Conservation (phyloP, 495 filamentous ascomycete genomes). For the Eremomyces bilateralis region DNA sequence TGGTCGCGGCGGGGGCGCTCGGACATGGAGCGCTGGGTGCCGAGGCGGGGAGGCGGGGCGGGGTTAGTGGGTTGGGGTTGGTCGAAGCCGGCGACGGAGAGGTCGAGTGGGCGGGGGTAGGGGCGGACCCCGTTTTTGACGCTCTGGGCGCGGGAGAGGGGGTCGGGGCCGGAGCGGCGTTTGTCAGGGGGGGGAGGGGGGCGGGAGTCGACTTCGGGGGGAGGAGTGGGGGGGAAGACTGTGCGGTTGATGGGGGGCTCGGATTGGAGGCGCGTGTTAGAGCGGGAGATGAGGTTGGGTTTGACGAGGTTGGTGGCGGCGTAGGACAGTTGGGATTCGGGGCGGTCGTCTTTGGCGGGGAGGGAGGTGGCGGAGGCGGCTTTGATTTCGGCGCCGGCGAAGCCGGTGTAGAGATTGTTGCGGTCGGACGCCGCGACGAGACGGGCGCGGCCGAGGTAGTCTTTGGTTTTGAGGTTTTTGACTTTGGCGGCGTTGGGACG, state of each 20-base stretch:
- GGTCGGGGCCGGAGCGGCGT: constrained; percentile 3
- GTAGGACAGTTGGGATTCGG: constrained; percentile 60
- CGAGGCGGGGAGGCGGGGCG: constrained; percentile 13
- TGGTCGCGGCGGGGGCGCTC: constrained; percentile 16
- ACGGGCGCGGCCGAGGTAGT: constrained; percentile 87
- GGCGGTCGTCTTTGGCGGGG: constrained; percentile 46
- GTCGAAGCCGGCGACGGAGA: constrained; percentile 20
- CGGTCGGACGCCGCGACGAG: constrained; percentile 82
- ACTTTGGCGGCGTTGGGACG: constrained; percentile 94
- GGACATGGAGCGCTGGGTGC: constrained; percentile 15
- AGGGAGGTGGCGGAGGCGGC: constrained; percentile 23
- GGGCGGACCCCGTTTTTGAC: constrained; percentile 9
- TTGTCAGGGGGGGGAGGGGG: constrained; percentile 5
- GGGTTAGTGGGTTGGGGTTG: constrained; percentile 2
- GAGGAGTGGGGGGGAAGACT: constrained; percentile 87
- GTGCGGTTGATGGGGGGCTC: constrained; percentile 71
- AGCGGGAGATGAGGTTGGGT: constrained; percentile 47
- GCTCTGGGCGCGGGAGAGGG: constrained; percentile 10
- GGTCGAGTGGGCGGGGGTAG: constrained; percentile 17
- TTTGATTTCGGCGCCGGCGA: constrained; percentile 53
- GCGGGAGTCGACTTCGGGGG: constrained; percentile 57
- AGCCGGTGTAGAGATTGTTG: constrained; percentile 52
- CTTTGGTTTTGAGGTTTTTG: constrained; percentile 88
- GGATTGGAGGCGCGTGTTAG: constrained; percentile 63
- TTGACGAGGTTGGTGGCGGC: constrained; percentile 82